phyloP scores from a whole-genome alignment of 2,329 filamentous ascomycete genomes.

The Nigrospora sphaerica region DNA sequence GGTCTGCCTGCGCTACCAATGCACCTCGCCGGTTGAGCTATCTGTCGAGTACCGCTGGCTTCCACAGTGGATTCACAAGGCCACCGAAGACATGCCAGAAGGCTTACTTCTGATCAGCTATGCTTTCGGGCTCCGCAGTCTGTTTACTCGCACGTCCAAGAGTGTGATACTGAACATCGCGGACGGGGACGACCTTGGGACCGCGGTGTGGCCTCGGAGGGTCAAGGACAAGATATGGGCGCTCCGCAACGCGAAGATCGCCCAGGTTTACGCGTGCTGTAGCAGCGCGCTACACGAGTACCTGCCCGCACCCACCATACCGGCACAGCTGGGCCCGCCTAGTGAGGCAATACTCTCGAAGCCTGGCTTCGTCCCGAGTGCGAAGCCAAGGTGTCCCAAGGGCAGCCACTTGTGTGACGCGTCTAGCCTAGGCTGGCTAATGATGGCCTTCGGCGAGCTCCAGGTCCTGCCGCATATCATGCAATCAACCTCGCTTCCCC shows the following conservation, averaged over 20 bases:
- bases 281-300: constrained; percentile 37
- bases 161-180: constrained; percentile 37
- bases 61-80: constrained; percentile 41
- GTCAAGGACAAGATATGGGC: constrained; percentile 42
- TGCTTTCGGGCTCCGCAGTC: constrained; percentile 39
- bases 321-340: background rate
- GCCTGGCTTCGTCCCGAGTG: too few species aligned
- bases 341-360: too few species aligned
- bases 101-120: constrained; percentile 46
- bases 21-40: constrained; percentile 42
- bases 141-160: constrained; percentile 44
- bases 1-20: constrained; percentile 40
- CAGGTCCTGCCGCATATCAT: constrained; percentile 34
- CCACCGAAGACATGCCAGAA: constrained; percentile 39
- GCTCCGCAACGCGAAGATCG: constrained; percentile 40
- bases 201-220: constrained; percentile 37
- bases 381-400: constrained; percentile 38
- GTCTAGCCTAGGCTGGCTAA: constrained; percentile 45
- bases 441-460: constrained; percentile 43
- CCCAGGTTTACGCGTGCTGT: constrained; percentile 41
- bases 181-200: constrained; percentile 33
- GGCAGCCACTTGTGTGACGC: constrained; percentile 44
- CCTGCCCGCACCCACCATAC: constrained; percentile 17
- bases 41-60: constrained; percentile 45
- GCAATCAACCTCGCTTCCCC: constrained; percentile 16